Conservation (phyloP, 1,284 basidiomycete species). For the Grifola frondosa region DNA sequence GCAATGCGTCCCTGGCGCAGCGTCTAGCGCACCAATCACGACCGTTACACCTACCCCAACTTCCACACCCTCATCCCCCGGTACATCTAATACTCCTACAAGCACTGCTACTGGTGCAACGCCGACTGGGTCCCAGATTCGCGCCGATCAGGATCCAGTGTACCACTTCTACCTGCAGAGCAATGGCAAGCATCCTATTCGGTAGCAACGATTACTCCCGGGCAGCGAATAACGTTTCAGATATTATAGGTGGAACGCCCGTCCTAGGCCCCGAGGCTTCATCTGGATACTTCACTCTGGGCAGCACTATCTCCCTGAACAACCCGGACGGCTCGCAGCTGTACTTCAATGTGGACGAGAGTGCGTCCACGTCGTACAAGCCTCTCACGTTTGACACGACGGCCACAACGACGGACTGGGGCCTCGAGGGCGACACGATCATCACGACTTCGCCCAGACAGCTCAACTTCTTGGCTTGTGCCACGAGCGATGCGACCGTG, state of each 20-base stretch:
- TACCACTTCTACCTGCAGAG: slow-evolving; percentile 60
- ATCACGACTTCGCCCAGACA: slow-evolving; percentile 50
- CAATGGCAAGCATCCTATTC: slow-evolving; percentile 35
- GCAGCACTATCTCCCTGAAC: slow-evolving; percentile 46
- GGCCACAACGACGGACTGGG: slow-evolving; percentile 54
- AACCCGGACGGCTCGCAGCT: slow-evolving; percentile 38
- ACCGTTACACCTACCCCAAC: slow-evolving; percentile 20
- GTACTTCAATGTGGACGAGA: slow-evolving; percentile 48
- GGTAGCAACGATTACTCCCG: not conserved
- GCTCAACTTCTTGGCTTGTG: slow-evolving; percentile 57
- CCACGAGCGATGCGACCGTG: slow-evolving; percentile 40
- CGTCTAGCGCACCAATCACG: slow-evolving; percentile 19
- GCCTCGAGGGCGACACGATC: slow-evolving; percentile 59
- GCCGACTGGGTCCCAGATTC: slow-evolving; percentile 53
- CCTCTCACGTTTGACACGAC: slow-evolving; percentile 45
- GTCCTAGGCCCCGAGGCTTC: slow-evolving; percentile 54
- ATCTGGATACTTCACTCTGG: slow-evolving; percentile 52
- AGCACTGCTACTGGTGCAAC: slow-evolving; percentile 43
- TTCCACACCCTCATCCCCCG: slow-evolving; percentile 33
- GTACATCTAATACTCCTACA: no score
- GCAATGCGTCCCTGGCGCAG: slow-evolving; percentile 44
- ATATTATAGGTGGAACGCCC: slow-evolving; percentile 40
- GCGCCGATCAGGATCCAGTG: slow-evolving; percentile 52
- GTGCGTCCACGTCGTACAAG: slow-evolving; percentile 48
- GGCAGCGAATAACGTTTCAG: not conserved